phyloP scores from a whole-genome alignment of 495 filamentous ascomycete genomes.

The Podospora comata region DNA sequence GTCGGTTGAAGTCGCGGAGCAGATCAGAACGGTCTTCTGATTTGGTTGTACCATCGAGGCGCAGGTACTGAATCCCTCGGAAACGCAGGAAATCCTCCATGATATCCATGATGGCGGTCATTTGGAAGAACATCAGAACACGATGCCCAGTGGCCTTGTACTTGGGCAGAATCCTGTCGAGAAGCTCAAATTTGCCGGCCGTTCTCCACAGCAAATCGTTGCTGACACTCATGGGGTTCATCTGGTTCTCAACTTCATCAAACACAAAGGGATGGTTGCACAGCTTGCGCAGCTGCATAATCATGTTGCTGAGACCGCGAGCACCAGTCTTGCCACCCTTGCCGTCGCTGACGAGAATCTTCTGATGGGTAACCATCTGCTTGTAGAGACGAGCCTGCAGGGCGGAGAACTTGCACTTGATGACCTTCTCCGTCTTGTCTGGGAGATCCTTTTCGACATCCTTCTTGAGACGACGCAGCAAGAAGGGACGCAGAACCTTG shows the following conservation, averaged over 20 bases:
- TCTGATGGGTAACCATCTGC: slow-evolving; percentile 92
- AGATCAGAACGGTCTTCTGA: slow-evolving; percentile 94
- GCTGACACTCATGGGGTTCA: slow-evolving; percentile 82
- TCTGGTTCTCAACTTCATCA: slow-evolving; percentile 94
- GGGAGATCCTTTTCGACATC: slow-evolving; percentile 98
- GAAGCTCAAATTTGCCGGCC: slow-evolving; percentile 92
- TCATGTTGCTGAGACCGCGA: slow-evolving; percentile 97
- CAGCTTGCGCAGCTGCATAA: slow-evolving; percentile 98
- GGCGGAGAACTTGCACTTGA: slow-evolving; percentile 97
- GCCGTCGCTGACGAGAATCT: slow-evolving; percentile 86
- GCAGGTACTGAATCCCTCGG: slow-evolving; percentile 76
- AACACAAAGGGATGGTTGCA: slow-evolving; percentile 99
- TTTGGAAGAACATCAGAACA: slow-evolving; percentile 99
- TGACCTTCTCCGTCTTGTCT: slow-evolving; percentile 97
- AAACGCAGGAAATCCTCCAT: slow-evolving; percentile 97
- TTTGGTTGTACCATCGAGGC: slow-evolving; percentile 94
- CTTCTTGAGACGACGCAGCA: slow-evolving; percentile 97
- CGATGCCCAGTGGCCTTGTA: slow-evolving; percentile 86
- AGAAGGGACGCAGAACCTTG: slow-evolving; percentile 95
- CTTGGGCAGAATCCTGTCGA: slow-evolving; percentile 90
- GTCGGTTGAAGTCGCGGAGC: slow-evolving; percentile 82
- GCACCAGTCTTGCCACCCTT: slow-evolving; percentile 95
- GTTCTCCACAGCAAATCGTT: slow-evolving; percentile 96
- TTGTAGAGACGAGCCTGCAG: slow-evolving; percentile 91
- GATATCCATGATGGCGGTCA: slow-evolving; percentile 99